These are phyloP conservation scores for Chlamydomonas applanata DNA, from an alignment of 139 green algal genomes.

Conservation along the genomic window DNA sequence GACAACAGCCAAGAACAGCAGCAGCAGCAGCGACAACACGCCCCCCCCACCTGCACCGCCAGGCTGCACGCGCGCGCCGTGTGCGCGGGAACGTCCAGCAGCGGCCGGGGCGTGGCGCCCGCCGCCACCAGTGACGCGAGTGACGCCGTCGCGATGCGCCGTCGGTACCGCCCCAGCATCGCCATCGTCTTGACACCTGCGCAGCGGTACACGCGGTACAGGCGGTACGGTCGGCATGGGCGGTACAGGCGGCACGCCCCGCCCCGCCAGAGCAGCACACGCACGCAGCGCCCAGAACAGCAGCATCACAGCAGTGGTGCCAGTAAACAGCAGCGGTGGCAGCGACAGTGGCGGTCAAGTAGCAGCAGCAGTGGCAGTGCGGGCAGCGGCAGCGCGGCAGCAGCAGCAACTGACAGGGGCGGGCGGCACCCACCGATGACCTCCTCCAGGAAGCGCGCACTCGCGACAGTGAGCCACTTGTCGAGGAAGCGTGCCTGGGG, in stretches of 20 bases:
- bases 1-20: too few species aligned
- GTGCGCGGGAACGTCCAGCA: conserved; percentile 20
- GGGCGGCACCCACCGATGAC: conserved; percentile 13
- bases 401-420: neutral
- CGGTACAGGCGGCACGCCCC: too few species aligned
- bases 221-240: neutral
- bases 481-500: conserved; percentile 17
- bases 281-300: too few species aligned
- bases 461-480: conserved; percentile 38
- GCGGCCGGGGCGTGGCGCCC: neutral
- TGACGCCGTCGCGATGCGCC: conserved; percentile 32
- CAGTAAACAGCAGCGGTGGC: too few species aligned
- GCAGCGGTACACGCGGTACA: neutral
- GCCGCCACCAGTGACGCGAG: conserved; percentile 16
- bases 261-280: too few species aligned
- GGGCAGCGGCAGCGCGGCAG: too few species aligned
- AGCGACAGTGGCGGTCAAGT: too few species aligned
- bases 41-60: conserved; percentile 17
- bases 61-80: conserved; percentile 26
- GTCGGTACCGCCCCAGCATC: conserved; percentile 51
- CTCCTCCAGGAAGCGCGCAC: conserved; percentile 34
- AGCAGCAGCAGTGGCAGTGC: too few species aligned
- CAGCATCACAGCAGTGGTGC: too few species aligned
- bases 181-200: conserved; percentile 49
- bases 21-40: neutral